phyloP scores from a whole-genome alignment of 768 basidiomycete species.

The Nidularia pulvinata region DNA sequence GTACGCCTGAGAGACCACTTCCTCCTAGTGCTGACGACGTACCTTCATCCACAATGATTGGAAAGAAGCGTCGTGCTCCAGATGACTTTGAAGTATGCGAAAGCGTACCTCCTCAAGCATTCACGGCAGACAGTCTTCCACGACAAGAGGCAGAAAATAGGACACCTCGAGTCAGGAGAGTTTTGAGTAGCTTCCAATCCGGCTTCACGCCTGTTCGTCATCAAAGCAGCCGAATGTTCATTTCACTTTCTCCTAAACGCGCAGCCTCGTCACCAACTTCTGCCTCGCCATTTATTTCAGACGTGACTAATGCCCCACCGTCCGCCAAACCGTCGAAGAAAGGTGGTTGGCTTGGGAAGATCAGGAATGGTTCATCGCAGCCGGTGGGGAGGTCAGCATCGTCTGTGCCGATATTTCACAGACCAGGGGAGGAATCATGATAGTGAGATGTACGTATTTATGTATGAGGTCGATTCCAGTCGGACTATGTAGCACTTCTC shows the following conservation, averaged over 20 bases:
- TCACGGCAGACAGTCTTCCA: constrained; percentile 52
- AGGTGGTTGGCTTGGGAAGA: constrained; percentile 74
- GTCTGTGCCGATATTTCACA: no score
- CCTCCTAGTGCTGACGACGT: constrained; percentile 20
- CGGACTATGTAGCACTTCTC: no score
- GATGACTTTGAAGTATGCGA: constrained; percentile 71
- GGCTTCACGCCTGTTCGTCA: constrained; percentile 77
- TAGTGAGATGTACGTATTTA: no score
- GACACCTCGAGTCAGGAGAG: constrained; percentile 66
- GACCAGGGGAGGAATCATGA: no score
- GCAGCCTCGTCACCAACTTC: constrained; percentile 24
- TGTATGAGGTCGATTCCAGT: no score
- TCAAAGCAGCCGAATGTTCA: constrained; percentile 35
- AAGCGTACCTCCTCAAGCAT: constrained; percentile 62
- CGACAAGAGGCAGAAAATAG: constrained; percentile 34
- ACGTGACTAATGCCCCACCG: constrained; percentile 72
- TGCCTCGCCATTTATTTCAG: constrained; percentile 26
- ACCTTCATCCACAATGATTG: constrained; percentile 40
- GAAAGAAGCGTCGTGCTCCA: constrained; percentile 75
- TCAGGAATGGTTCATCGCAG: constrained; percentile 45
- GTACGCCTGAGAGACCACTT: constrained; percentile 43
- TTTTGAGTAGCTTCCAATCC: constrained; percentile 53
- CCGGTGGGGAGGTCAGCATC: constrained; percentile 2
- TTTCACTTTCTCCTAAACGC: constrained; percentile 50
- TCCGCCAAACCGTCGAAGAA: constrained; percentile 45